These are phyloP conservation scores for Patellaria atrata DNA, from an alignment of 495 filamentous ascomycete species.

Conservation along the genomic window DNA sequence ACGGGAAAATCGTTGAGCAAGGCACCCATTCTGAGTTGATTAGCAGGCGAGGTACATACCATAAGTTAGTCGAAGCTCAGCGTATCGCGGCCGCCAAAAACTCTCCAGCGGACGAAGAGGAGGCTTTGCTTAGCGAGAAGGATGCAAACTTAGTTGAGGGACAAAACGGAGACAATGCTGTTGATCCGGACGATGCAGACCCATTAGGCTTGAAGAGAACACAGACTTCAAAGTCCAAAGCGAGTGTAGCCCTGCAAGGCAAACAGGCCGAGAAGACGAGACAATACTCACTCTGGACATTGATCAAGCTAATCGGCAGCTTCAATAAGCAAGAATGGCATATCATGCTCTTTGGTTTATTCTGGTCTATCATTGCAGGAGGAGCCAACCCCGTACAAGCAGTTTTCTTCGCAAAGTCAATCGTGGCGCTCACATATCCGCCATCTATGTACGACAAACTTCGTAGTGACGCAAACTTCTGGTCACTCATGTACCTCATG, in stretches of 20 bases:
- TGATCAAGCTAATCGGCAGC: constrained; percentile 68
- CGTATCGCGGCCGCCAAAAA: constrained; percentile 48
- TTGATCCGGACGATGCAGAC: constrained; percentile 46
- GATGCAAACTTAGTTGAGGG: constrained; percentile 22
- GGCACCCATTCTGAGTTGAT: constrained; percentile 65
- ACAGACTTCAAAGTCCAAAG: constrained; percentile 52
- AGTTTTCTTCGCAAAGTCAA: constrained; percentile 82
- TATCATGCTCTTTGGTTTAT: constrained; percentile 60
- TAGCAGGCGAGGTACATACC: constrained; percentile 47
- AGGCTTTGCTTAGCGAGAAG: constrained; percentile 25
- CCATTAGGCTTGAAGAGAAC: constrained; percentile 42
- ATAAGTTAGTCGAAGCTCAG: constrained; percentile 66
- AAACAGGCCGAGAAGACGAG: constrained; percentile 31
- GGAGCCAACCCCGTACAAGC: constrained; percentile 75
- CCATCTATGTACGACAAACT: constrained; percentile 34
- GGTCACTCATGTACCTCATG: constrained; percentile 89
- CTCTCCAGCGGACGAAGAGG: constrained; percentile 32
- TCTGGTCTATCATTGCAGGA: constrained; percentile 68
- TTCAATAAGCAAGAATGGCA: constrained; percentile 68
- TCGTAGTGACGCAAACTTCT: constrained; percentile 64
- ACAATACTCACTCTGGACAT: constrained; percentile 61
- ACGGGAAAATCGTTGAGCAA: constrained; percentile 79
- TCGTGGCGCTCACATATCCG: constrained; percentile 48
- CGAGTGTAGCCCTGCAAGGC: constrained; percentile 50
- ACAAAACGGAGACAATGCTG: constrained; percentile 11